Conservation (phyloP, 805 yeast species). For the Groenewaldozyma salmanticensis region DNA sequence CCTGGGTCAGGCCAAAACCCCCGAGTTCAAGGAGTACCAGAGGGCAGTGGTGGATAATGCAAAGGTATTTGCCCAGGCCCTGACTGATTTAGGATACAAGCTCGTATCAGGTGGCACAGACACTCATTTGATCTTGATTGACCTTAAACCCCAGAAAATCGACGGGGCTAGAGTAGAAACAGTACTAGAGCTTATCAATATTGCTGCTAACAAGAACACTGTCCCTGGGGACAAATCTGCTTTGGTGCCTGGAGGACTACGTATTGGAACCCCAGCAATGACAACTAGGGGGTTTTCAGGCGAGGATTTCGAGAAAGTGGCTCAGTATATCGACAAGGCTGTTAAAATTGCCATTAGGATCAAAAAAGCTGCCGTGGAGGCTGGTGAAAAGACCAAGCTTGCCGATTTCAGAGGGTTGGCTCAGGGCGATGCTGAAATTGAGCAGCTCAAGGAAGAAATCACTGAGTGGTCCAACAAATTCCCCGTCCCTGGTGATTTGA, state of each 20-base stretch:
- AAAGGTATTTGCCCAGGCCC: constrained; percentile 58
- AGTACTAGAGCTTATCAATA: constrained; percentile 78
- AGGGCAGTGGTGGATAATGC: constrained; percentile 75
- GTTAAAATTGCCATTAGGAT: constrained; percentile 59
- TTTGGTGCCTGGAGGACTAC: constrained; percentile 87
- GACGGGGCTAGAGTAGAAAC: constrained; percentile 97
- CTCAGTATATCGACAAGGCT: constrained; percentile 69
- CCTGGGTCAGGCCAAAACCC: constrained; percentile 79
- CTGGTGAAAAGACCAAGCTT: constrained; percentile 42
- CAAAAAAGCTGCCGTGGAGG: constrained; percentile 53
- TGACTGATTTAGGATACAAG: constrained; percentile 54
- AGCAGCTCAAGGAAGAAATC: constrained; percentile 54
- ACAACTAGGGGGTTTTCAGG: constrained; percentile 85
- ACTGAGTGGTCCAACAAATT: constrained; percentile 60
- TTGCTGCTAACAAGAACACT: constrained; percentile 93
- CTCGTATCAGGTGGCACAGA: constrained; percentile 92
- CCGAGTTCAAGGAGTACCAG: constrained; percentile 84
- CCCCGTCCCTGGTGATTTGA: constrained; percentile 76
- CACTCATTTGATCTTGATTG: constrained; percentile 82
- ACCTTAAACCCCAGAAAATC: constrained; percentile 65
- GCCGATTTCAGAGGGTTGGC: constrained; percentile 66
- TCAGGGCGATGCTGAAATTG: constrained; percentile 49
- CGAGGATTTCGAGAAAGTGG: constrained; percentile 72
- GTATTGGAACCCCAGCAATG: constrained; percentile 99
- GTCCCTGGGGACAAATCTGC: constrained; percentile 97